Evolutionary conservation across 1,284 basidiomycete genomes (phyloP).

Genomic region (Porodaedalea pini): DNA sequence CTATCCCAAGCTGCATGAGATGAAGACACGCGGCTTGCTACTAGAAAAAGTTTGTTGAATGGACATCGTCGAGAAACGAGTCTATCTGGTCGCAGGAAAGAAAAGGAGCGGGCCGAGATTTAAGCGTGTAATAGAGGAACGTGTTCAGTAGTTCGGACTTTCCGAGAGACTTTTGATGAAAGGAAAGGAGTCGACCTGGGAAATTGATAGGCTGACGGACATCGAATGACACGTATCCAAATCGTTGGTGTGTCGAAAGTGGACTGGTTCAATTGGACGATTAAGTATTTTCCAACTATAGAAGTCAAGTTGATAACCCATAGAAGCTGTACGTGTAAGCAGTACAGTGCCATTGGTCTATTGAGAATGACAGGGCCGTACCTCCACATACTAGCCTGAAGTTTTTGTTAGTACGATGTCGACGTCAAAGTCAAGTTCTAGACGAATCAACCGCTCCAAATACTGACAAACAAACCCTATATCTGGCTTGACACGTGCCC

Average conservation of each 20-base stretch:
- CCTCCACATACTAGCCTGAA: too few species aligned
- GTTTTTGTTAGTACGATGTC: too few species aligned
- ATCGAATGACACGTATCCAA: background rate
- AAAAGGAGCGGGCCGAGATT: conserved; percentile 1
- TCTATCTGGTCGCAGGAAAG: background rate
- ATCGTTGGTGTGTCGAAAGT: background rate
- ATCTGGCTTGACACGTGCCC: too few species aligned
- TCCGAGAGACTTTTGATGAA: too few species aligned
- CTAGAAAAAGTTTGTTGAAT: background rate
- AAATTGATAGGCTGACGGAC: background rate
- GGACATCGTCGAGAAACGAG: background rate
- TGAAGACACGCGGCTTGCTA: background rate
- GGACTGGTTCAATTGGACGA: background rate
- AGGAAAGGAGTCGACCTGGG: background rate
- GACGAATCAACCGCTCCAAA: too few species aligned
- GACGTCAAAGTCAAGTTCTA: too few species aligned
- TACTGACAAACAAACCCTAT: too few species aligned
- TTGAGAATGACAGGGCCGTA: background rate
- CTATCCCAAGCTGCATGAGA: background rate
- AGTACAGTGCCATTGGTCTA: too few species aligned
- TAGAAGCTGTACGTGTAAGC: background rate
- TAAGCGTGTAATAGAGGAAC: background rate
- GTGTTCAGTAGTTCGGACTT: background rate
- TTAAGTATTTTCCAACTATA: background rate
- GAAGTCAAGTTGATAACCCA: background rate